Percentiles rank a stretch among this genome's conserved stretches.
These are phyloP conservation scores for Ophidiomyces ophidiicola DNA, from an alignment of 2,329 filamentous ascomycete species.

Conservation along the genomic window DNA sequence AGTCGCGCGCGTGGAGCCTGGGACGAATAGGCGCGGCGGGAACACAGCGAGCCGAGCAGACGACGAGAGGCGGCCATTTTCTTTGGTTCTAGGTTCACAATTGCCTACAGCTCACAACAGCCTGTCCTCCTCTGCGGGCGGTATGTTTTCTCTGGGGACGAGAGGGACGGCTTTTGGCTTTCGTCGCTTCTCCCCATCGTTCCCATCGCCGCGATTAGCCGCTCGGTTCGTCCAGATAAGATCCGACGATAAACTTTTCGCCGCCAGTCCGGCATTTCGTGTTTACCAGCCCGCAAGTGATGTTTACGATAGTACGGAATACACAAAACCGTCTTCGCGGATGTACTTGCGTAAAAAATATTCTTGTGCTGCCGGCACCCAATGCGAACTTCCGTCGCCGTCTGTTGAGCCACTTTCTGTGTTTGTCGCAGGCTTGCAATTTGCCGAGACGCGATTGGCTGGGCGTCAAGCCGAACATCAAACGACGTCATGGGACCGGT, in stretches of 20 bases:
- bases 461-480: no score
- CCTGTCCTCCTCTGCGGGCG: not conserved
- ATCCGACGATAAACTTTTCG: constrained; percentile 10
- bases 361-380: no score
- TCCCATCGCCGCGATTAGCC: constrained; percentile 9
- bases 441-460: no score
- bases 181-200: not conserved
- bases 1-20: constrained; percentile 45
- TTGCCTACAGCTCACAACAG: not conserved
- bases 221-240: constrained; percentile 8
- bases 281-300: no score
- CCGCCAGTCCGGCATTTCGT: not conserved
- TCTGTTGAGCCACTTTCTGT: no score
- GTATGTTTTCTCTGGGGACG: no score
- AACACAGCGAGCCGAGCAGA: constrained; percentile 5
- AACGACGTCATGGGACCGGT: no score
- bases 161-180: not conserved
- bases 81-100: not conserved
- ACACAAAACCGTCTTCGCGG: no score
- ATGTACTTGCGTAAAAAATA: no score
- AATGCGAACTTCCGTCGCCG: no score
- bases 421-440: no score
- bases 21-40: constrained; percentile 36
- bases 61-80: constrained; percentile 9
- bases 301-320: no score